Evolutionary conservation across 768 basidiomycete genomes (phyloP).

Genomic region (Kwoniella botswanensis): DNA sequence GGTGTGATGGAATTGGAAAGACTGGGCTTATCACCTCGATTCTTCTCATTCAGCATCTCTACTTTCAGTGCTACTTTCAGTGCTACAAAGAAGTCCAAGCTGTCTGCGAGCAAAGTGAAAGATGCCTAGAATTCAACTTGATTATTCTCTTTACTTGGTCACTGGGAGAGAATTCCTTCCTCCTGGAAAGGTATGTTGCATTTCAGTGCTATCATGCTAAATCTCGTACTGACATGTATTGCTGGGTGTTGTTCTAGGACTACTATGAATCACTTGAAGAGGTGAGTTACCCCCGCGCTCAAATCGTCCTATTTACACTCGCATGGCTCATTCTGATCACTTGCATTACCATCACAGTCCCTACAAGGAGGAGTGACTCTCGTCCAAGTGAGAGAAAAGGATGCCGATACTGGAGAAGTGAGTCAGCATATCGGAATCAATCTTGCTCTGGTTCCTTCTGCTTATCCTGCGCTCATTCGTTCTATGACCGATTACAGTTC

Average conservation of each 20-base stretch:
- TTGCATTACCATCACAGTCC: conserved; percentile 61
- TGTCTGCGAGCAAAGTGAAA: no score
- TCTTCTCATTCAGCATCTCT: no score
- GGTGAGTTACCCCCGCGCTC: conserved; percentile 58
- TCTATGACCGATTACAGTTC: conserved; percentile 63
- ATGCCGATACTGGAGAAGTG: conserved; percentile 77
- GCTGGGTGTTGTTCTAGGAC: conserved; percentile 59
- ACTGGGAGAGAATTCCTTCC: conserved; percentile 81
- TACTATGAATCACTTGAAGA: conserved; percentile 77
- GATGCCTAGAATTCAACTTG: conserved; percentile 48
- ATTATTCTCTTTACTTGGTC: conserved; percentile 76
- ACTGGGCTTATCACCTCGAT: no score
- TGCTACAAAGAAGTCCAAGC: no score
- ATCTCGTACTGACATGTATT: neutral
- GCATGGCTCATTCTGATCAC: no score
- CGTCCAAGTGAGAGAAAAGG: conserved; percentile 88
- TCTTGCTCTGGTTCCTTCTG: no score
- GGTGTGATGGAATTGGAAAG: no score
- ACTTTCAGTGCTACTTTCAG: no score
- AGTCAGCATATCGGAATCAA: conserved; percentile 37
- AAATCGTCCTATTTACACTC: neutral
- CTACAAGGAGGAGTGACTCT: conserved; percentile 85
- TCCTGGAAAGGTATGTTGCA: conserved; percentile 67
- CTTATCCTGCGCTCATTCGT: no score
- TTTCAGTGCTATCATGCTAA: no score